Base-by-base conservation (phyloP, 1,284 basidiomycete genomes). In the Cutaneotrichosporon spelunceum region DNA sequence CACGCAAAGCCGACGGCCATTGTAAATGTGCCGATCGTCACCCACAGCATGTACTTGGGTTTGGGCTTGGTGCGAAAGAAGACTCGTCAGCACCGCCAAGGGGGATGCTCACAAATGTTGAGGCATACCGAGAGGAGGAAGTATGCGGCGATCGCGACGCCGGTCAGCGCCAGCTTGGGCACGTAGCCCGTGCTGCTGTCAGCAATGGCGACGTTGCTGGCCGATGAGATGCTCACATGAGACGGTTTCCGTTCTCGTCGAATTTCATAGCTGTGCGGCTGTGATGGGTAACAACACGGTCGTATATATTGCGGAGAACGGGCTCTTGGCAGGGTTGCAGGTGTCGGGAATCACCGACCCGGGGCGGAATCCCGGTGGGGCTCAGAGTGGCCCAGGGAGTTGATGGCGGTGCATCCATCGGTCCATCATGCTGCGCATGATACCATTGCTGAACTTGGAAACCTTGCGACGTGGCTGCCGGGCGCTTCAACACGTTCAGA, bases 181-280 rank as follows among this genome's bases (percentile, higher is more conserved):
- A 67, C 57, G 36, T 67, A 72, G 10, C 70, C 70, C 13, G 66
- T 62, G 42, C 70, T 72, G 58, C 45, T 29, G 26, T 49, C 13
- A 49, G 47, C 23, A 26, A 11, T 14, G 24, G 13, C 4, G 13
- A 1, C 26, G 13, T 27, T 14, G 47, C 13, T n/a, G n/a, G n/a
- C n/a, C n/a, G n/a, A n/a, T n/a, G 24, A 8, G 19, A 11, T 6
- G 2, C 47, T 49, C 23, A 49, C 47, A 49, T 49, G 16, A 49
- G 26, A 4, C 47, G 47, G 3, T 3, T 26, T 27, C 47, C 47
- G 14, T 23, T 27, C 47, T 49, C 24, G 47, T 49, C 47, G 70
- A 19, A n/a, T 24, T 36, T 44, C 33, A 29, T 16, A 10, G 9
- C 4, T 19, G 24, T 23, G 67, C 59, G 24, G 45, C 5, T 11